Evolutionary conservation across 2,329 filamentous ascomycete species (phyloP).

Genomic region (Talaromyces sp.): DNA sequence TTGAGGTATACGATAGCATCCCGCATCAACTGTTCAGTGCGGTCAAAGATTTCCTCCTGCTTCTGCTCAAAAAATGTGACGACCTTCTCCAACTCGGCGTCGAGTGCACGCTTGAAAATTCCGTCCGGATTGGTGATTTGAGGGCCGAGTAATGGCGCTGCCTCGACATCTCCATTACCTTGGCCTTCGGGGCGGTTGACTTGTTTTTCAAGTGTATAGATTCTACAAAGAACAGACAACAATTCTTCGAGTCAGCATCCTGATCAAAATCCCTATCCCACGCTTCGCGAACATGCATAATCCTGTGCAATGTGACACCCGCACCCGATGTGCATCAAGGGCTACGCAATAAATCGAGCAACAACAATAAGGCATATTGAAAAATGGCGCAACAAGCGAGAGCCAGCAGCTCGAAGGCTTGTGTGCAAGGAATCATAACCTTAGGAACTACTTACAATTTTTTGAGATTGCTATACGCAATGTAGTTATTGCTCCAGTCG

Average conservation of each 20-base stretch:
- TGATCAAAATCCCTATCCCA: conserved; percentile 6
- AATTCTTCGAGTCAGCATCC: conserved; percentile 11
- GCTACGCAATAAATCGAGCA: not conserved
- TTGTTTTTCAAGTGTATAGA: conserved; percentile 91
- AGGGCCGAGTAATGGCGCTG: conserved; percentile 73
- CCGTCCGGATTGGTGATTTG: conserved; percentile 71
- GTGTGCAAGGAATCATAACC: not conserved
- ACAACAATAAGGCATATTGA: not conserved
- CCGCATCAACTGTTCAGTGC: conserved; percentile 73
- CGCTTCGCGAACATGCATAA: conserved; percentile 11
- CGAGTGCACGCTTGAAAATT: conserved; percentile 78
- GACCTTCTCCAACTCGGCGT: conserved; percentile 91
- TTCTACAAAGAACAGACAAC: conserved; percentile 56
- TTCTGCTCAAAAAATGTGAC: conserved; percentile 87
- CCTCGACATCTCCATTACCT: conserved; percentile 72
- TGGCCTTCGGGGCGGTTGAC: conserved; percentile 62
- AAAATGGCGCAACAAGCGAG: not conserved
- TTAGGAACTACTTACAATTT: conserved; percentile 72
- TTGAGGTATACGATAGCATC: conserved; percentile 73
- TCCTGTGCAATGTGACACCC: conserved; percentile 27
- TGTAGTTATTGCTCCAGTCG: conserved; percentile 99
- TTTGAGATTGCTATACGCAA: conserved; percentile 97
- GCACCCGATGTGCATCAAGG: conserved; percentile 5
- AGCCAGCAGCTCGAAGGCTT: not conserved
- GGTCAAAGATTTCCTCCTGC: conserved; percentile 81